Evolutionary conservation across 1,139 yeast genomes (phyloP).

Genomic region (Geotrichum citri-aurantii): DNA sequence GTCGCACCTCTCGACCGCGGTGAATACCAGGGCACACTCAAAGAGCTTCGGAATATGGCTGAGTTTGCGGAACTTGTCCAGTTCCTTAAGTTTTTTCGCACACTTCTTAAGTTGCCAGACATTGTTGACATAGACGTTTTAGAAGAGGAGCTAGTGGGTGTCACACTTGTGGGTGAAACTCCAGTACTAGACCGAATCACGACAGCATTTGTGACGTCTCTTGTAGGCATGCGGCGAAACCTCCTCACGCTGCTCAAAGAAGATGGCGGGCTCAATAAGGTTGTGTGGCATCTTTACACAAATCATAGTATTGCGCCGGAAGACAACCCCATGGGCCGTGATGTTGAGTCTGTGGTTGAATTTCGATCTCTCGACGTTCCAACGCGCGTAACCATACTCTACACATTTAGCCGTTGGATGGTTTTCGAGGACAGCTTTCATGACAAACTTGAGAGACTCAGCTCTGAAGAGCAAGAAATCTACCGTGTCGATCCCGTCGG

Average conservation of each 20-base stretch:
- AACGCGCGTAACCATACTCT: slow-evolving; percentile 23
- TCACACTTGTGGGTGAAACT: slow-evolving; percentile 15
- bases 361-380: slow-evolving; percentile 13
- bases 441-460: slow-evolving; percentile 24
- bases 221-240: slow-evolving; percentile 5
- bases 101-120: slow-evolving; percentile 23
- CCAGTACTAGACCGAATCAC: not conserved
- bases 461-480: not conserved
- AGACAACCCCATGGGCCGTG: slow-evolving; percentile 14
- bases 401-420: slow-evolving; percentile 26
- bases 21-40: slow-evolving; percentile 22
- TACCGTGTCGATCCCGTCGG: slow-evolving; percentile 35
- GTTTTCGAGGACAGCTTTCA: slow-evolving; percentile 25
- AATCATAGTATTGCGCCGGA: not conserved
- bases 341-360: slow-evolving; percentile 1
- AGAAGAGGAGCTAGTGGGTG: slow-evolving; percentile 31
- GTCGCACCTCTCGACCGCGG: slow-evolving; percentile 25
- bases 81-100: slow-evolving; percentile 27
- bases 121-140: slow-evolving; percentile 27
- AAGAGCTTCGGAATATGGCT: slow-evolving; percentile 27
- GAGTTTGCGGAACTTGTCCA: slow-evolving; percentile 28
- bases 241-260: slow-evolving; percentile 4
- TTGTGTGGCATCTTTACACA: slow-evolving; percentile 16
- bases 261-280: slow-evolving; percentile 16
- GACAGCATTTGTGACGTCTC: slow-evolving; percentile 18